A percentile compares a stretch with the other conserved stretches of the same genome.
These are phyloP conservation scores for Cucumis melo DNA, from an alignment of 306 rosid genomes.

Conservation along the genomic window DNA sequence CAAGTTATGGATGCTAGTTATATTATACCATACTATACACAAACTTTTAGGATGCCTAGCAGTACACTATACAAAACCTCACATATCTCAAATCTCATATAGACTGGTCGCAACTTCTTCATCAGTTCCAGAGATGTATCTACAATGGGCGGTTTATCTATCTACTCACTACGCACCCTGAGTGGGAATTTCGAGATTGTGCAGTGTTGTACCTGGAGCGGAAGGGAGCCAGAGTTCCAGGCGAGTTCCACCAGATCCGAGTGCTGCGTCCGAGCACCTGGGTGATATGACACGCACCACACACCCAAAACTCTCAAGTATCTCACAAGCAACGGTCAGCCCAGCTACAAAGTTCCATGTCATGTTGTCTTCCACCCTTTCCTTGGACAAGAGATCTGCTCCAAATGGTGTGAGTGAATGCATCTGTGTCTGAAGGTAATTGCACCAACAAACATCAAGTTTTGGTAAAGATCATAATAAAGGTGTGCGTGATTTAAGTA, in stretches of 20 bases:
- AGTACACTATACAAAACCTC: background rate
- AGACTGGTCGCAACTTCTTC: background rate
- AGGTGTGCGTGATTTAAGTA: background rate
- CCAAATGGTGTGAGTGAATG: constrained; percentile 83
- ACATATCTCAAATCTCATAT: background rate
- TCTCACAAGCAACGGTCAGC: constrained; percentile 81
- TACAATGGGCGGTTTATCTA: background rate
- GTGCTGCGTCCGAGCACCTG: constrained; percentile 56
- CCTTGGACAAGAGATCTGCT: constrained; percentile 47
- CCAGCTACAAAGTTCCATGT: constrained; percentile 97
- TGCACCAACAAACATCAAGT: constrained; percentile 1
- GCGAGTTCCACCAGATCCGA: constrained; percentile 91
- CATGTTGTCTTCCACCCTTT: constrained; percentile 82
- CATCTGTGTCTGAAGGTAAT: constrained; percentile 72
- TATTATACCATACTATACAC: background rate
- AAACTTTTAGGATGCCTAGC: background rate
- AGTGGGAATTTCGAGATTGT: constrained; percentile 30
- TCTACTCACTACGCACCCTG: constrained; percentile 23
- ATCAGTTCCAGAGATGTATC: background rate
- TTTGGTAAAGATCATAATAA: background rate
- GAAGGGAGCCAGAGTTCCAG: constrained; percentile 89
- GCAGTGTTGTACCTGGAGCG: constrained; percentile 12
- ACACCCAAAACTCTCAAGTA: constrained; percentile 84
- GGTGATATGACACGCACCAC: constrained; percentile 86
- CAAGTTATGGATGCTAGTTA: background rate